Conservation (phyloP, 1,284 basidiomycete genomes). For the Cutaneotrichosporon cavernicola region DNA sequence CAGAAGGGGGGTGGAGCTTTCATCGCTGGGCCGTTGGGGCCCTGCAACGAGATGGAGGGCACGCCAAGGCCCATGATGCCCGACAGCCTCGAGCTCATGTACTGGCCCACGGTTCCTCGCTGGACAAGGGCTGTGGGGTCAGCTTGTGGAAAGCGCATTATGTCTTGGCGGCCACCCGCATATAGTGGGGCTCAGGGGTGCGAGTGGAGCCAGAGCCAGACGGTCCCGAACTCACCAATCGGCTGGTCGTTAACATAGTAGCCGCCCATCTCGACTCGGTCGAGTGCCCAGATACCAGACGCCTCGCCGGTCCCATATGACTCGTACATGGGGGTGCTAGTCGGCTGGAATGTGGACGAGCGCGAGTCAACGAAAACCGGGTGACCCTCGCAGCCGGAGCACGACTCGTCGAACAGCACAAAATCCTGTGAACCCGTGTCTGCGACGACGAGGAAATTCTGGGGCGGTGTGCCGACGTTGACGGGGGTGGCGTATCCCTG, state of each 20-base stretch:
- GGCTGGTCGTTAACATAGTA: slow-evolving; percentile 66
- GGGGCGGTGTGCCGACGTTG: slow-evolving; percentile 60
- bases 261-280: slow-evolving; percentile 72
- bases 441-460: slow-evolving; percentile 82
- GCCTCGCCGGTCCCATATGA: slow-evolving; percentile 76
- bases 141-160: background rate
- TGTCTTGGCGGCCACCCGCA: background rate
- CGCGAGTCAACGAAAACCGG: slow-evolving; percentile 25
- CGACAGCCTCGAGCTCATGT: slow-evolving; percentile 25
- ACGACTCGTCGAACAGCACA: slow-evolving; percentile 76
- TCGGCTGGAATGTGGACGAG: slow-evolving; percentile 27
- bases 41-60: slow-evolving; percentile 25
- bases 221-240: slow-evolving; percentile 56
- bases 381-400: slow-evolving; percentile 19
- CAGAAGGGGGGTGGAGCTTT: slow-evolving; percentile 36
- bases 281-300: slow-evolving; percentile 64
- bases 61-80: slow-evolving; percentile 52
- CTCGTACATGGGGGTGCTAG: slow-evolving; percentile 60
- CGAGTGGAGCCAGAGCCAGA: slow-evolving; percentile 28
- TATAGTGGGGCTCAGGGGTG: background rate
- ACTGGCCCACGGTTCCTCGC: slow-evolving; percentile 35
- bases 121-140: background rate
- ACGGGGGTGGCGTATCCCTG: slow-evolving; percentile 24
- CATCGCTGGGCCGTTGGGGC: slow-evolving; percentile 6
- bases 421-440: slow-evolving; percentile 85